A percentile compares a stretch with the other conserved stretches of the same genome.
Evolutionary conservation across 2,329 filamentous ascomycete genomes (phyloP).

Genomic region (Colletotrichum destructivum): DNA sequence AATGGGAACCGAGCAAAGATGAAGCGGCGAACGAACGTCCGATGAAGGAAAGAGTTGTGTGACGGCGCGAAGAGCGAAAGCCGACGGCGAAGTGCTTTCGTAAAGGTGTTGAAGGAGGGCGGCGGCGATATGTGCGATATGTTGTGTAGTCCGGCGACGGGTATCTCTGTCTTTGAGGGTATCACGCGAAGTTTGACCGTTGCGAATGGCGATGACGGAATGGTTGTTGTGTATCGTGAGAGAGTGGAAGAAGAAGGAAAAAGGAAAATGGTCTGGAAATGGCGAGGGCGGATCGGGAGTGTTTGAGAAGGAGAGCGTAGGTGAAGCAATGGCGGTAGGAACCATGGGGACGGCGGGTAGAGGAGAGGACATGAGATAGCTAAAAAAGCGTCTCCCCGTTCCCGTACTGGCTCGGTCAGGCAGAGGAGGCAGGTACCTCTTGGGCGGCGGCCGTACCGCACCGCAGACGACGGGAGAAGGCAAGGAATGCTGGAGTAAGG

Average conservation of each 20-base stretch:
- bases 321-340: constrained; percentile 36
- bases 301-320: constrained; percentile 22
- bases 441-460: constrained; percentile 20
- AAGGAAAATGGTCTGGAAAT: constrained; percentile 5
- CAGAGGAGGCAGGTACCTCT: constrained; percentile 1
- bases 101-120: not conserved
- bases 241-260: constrained; percentile 4
- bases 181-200: constrained; percentile 1
- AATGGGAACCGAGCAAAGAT: not conserved
- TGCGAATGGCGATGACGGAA: not conserved
- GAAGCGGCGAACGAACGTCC: constrained; percentile 17
- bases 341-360: constrained; percentile 30
- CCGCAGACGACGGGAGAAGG: constrained; percentile 8
- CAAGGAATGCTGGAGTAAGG: constrained; percentile 24
- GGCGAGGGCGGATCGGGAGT: constrained; percentile 19
- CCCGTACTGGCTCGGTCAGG: not conserved
- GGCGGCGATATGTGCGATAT: not conserved
- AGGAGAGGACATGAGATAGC: constrained; percentile 38
- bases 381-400: constrained; percentile 29
- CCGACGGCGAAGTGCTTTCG: constrained; percentile 1
- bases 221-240: constrained; percentile 1
- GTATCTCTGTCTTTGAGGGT: not conserved
- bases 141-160: not conserved
- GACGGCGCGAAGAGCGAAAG: not conserved
- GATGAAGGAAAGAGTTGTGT: not conserved